Evolutionary conservation across 176 grass and related monocot species (phyloP).

Genomic region (Cenchrus purpureus): DNA sequence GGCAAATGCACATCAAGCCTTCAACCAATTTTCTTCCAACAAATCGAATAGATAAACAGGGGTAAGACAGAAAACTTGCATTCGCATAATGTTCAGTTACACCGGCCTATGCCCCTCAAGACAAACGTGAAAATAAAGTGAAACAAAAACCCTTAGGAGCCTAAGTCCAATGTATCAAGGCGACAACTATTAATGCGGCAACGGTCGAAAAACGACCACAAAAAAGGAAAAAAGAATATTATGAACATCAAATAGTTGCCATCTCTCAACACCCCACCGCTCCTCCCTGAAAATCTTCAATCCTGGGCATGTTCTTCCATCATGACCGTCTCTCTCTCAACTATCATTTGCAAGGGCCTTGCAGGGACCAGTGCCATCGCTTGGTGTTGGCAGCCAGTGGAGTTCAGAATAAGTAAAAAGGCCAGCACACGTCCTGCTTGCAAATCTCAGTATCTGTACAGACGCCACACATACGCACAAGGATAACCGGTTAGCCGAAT

Average conservation of each 20-base stretch:
- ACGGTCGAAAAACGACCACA: constrained; percentile 11
- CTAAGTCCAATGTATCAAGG: constrained; percentile 5
- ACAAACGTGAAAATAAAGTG: constrained; percentile 19
- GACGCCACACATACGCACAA: background rate
- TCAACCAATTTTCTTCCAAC: too few relatives aligned
- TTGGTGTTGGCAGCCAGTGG: constrained; percentile 23
- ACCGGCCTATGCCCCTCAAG: constrained; percentile 6
- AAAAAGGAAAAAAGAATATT: constrained; percentile 34
- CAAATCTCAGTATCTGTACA: constrained; percentile 50
- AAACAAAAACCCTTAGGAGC: background rate
- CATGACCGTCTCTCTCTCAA: background rate
- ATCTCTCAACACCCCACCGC: constrained; percentile 7
- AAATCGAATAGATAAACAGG: background rate
- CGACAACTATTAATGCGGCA: constrained; percentile 33
- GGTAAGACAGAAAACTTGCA: constrained; percentile 14
- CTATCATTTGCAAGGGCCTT: background rate
- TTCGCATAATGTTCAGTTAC: constrained; percentile 40
- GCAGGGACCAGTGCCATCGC: background rate
- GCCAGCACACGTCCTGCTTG: constrained; percentile 7
- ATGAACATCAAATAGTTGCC: constrained; percentile 54
- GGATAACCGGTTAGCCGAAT: constrained; percentile 67
- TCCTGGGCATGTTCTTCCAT: constrained; percentile 1
- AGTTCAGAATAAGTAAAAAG: constrained; percentile 2
- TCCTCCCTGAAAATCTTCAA: constrained; percentile 28
- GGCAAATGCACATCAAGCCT: background rate